Base-by-base conservation (phyloP, 345 rosid species). In the Stellera chamaejasme region DNA sequence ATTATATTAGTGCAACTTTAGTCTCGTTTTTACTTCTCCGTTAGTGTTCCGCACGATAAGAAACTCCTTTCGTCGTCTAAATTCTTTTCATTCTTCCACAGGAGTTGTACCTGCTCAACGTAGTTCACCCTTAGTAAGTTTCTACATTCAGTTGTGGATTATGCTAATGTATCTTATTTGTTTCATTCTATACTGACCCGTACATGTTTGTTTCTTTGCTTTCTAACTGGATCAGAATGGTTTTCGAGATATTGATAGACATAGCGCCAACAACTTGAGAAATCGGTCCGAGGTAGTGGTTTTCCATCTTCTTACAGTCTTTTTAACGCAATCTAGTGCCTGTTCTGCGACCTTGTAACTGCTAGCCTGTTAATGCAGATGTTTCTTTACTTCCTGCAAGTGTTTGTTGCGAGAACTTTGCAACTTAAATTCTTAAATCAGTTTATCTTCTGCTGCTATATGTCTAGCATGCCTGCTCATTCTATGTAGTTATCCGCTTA, bases 21-120 rank as follows among this genome's bases (percentile, higher is more conserved):
- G 12, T 23, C 54, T 10, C 7, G 13, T 2, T 11, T 19, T 10
- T 23, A 5, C 26, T 26, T 25, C 13, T 50, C 36, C 3, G 6
- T 13, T 8, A 25, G 12, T 3, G 39, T 32, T 32, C 39, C 39
- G 39, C 3, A 5, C 7, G 5, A 50, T 50, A 15, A 6, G 6
- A 26, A 50, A 25, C 12, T 19, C 36, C 26, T 23, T 2, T 23
- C 54, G 28, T 23, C 11, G 11, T 44, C 32, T 54, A 16, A 13
- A 32, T 7, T 14, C 13, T 59, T 62, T 58, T 68, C 48, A 45
- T 46, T 47, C 52, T 45, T 66, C 59, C 49, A 63, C 77, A 90
- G 97, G 81, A 69, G 71, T 66, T 48, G 72, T 69, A 61, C 69
- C 85, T 60, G 77, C 72, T 25, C 87, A 74, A 36, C 70, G 61